Evolutionary conservation across 306 rosid genomes (phyloP).

Genomic region (Quercus cerris): DNA sequence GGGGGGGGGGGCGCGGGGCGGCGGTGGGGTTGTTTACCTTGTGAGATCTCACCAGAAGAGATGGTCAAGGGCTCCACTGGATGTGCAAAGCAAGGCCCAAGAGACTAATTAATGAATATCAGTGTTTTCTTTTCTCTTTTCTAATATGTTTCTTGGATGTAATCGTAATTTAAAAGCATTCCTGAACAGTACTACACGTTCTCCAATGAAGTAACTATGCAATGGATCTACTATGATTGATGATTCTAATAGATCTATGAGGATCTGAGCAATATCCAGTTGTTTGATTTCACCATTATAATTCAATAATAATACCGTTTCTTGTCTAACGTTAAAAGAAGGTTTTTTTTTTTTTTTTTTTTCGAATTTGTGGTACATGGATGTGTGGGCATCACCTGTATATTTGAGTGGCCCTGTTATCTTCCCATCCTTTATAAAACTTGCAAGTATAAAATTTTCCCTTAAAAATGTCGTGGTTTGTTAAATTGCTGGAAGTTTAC

Average conservation of each 20-base stretch:
- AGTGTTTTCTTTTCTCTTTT: too few relatives aligned
- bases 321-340: neutral
- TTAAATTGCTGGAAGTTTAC: neutral
- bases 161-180: neutral
- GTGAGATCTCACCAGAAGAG: too few relatives aligned
- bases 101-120: neutral
- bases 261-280: neutral
- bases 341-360: neutral
- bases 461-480: neutral
- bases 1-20: too few relatives aligned
- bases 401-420: neutral
- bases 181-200: neutral
- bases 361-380: neutral
- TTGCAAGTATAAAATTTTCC: neutral
- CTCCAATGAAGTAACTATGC: neutral
- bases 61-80: too few relatives aligned
- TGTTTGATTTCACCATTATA: neutral
- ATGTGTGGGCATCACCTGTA: neutral
- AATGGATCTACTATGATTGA: neutral
- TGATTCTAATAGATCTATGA: neutral
- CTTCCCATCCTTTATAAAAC: neutral
- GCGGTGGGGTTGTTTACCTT: too few relatives aligned
- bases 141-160: neutral
- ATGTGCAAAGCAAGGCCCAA: too few relatives aligned
- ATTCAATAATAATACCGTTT: neutral